Evolutionary conservation across 768 basidiomycete species (phyloP).

Genomic region (Leccinum imitatum): DNA sequence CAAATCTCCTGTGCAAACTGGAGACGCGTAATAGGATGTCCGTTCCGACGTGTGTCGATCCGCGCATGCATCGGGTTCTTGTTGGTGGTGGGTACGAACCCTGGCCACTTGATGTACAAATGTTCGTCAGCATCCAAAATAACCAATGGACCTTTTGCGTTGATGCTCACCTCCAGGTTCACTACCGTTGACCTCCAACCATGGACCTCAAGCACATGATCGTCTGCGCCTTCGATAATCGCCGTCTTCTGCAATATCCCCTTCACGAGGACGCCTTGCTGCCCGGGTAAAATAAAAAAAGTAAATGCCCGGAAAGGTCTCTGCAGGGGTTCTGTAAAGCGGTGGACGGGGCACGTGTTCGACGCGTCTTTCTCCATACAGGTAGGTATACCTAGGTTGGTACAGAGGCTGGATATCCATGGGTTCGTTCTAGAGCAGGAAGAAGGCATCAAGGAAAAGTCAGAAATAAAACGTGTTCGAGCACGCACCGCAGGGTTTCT

Average conservation of each 20-base stretch:
- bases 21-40: not conserved
- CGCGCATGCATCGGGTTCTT: not conserved
- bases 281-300: not conserved
- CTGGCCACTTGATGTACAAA: slow-evolving; percentile 4
- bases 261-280: not conserved
- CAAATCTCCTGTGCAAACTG: not conserved
- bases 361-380: not conserved
- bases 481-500: not conserved
- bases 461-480: not conserved
- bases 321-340: not conserved
- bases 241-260: not conserved
- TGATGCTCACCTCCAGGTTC: not conserved
- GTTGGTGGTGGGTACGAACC: not conserved
- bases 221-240: not conserved
- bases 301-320: not conserved
- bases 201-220: not conserved
- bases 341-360: slow-evolving; percentile 1
- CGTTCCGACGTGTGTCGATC: not conserved
- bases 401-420: not conserved
- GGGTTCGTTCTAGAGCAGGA: not conserved
- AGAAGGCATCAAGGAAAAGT: not conserved
- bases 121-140: not conserved
- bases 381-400: not conserved
- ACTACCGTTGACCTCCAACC: slow-evolving; percentile 4
- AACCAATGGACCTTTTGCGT: not conserved